Conservation (phyloP, 2,329 filamentous ascomycete species). For the Colletotrichum sublineola region DNA sequence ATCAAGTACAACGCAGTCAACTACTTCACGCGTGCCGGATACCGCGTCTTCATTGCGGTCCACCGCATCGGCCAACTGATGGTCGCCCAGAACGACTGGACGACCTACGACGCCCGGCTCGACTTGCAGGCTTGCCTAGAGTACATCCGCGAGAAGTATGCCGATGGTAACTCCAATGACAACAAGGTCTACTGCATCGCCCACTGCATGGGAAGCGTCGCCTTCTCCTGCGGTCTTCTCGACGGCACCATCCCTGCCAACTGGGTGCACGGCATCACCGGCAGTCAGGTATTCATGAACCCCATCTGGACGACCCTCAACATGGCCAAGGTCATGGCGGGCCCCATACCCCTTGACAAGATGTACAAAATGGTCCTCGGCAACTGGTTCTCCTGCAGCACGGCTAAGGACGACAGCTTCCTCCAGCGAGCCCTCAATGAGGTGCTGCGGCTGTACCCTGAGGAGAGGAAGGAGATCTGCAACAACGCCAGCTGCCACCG, state of each 20-base stretch:
- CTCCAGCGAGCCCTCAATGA: constrained; percentile 68
- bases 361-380: constrained; percentile 64
- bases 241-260: constrained; percentile 69
- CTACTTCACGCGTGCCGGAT: constrained; percentile 72
- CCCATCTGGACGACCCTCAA: constrained; percentile 70
- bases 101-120: constrained; percentile 70
- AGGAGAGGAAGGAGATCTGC: constrained; percentile 68
- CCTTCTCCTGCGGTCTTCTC: constrained; percentile 69
- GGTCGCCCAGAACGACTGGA: constrained; percentile 65
- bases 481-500: constrained; percentile 73
- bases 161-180: constrained; percentile 45
- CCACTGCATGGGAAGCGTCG: constrained; percentile 75
- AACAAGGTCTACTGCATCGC: constrained; percentile 68
- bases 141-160: constrained; percentile 60
- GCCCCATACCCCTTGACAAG: constrained; percentile 63
- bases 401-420: constrained; percentile 59
- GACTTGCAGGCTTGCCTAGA: constrained; percentile 70
- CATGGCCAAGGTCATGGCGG: constrained; percentile 65
- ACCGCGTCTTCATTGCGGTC: constrained; percentile 70
- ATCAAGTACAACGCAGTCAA: constrained; percentile 74
- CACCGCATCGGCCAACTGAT: constrained; percentile 69
- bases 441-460: constrained; percentile 69
- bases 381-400: constrained; percentile 68
- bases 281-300: constrained; percentile 74
- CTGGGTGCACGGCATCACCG: constrained; percentile 71